phyloP scores from a whole-genome alignment of 441 rosid species.

The Syzygium syzygioides region DNA sequence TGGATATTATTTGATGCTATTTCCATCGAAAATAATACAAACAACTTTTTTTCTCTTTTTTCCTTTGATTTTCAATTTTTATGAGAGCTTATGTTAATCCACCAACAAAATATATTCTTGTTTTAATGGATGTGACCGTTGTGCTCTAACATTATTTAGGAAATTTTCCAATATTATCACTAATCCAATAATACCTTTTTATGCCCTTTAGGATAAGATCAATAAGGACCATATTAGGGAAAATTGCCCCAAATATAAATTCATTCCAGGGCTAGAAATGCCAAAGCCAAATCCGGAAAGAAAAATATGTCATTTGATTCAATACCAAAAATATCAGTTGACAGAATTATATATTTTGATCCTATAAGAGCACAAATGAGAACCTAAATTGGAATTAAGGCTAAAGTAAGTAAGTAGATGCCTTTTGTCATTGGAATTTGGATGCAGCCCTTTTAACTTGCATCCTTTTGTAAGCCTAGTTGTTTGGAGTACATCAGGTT shows the following conservation, averaged over 20 bases:
- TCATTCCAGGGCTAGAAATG: neutral
- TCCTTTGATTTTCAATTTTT: neutral
- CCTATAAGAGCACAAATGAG: no score
- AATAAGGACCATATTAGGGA: neutral
- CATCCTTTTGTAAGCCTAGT: no score
- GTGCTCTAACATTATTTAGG: neutral
- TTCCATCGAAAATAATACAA: neutral
- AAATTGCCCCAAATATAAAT: neutral
- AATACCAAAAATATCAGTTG: no score
- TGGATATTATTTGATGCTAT: neutral
- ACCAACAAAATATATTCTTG: neutral
- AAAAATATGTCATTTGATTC: neutral
- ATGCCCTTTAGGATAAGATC: neutral
- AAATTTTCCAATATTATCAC: neutral
- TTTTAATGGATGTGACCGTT: neutral
- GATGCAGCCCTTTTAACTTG: no score
- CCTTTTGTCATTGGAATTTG: no score
- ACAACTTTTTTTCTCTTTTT: neutral
- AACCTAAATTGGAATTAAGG: no score
- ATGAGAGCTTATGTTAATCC: neutral
- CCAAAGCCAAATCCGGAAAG: neutral
- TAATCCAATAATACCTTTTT: neutral
- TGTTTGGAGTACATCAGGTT: no score
- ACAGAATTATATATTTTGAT: no score
- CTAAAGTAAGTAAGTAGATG: no score